Base-by-base conservation (phyloP, 257 asterid species). In the Gentiana dahurica region DNA sequence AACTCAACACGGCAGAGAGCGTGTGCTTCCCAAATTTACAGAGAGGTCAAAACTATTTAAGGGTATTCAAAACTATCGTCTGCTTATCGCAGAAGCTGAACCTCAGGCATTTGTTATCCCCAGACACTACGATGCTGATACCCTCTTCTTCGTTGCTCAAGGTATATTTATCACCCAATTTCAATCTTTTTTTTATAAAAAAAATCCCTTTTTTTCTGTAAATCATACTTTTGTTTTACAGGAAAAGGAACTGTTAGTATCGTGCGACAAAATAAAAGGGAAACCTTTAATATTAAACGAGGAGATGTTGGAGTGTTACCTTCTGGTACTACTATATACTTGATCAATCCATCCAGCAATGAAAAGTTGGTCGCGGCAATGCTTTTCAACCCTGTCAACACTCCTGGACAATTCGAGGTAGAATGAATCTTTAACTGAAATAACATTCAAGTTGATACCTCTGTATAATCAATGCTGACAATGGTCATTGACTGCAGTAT, bases 61-160 rank as follows among this genome's bases (percentile, higher is more conserved):
- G 1, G 94, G 95, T 1, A 79, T 89, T 41, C 82, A 81, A 53
- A 85, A 89, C 57, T 79, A 60, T 58, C 77, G 97, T 2, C 49
- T 89, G 38, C 44, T 59, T 0, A 57, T 81, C 32, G 54, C 81
- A 5, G 97, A 85, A 62, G 86, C 91, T 1, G 75, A 83, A 32
- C 97, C 95, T 34, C 76, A 74, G 35, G 67, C 94, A 24, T 85
- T 89, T 49, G 9, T 81, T 9, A 61, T 77, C 57, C 97, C 97
- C 1, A 62, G 49, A 11, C 91, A 89, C 60, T 64, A 64, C 71
- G 97, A 89, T 63, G 97, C 95, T 1, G 89, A 89, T 0, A 36
- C 50, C 4, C 37, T 85, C 1, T 1, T 65, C 60, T 71, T 83
- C 6, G 87, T 89, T 33, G 75, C 70, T 3, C 73, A 72, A 0